Base-by-base conservation (phyloP, 2,329 filamentous ascomycete genomes). In the Remersonia thermophila region DNA sequence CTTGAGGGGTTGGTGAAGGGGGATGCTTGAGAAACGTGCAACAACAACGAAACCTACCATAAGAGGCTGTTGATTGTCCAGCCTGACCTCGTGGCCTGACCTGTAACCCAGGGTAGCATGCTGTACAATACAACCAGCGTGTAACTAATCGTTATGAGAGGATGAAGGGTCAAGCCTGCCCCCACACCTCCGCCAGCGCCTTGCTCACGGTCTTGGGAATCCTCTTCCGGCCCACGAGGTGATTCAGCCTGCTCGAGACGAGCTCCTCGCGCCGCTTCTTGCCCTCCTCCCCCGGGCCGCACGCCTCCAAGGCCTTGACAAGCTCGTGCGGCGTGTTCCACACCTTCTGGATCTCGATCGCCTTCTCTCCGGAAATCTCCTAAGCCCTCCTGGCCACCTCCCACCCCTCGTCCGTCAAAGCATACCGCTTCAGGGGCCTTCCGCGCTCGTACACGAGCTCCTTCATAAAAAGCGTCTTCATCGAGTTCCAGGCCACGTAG, bases 401-500 rank as follows among this genome's bases (percentile, higher is more conserved):
- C 77, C 80, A 83, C 3, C 83, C 83, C 41, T 83, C 79, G 23
- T 87, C 81, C 0, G 82, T 84, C 26, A 91, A 59, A 2, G 67
- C 65, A 51, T 86, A 91, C 45, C 69, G 73, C 41, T 75, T 71
- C 13, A 75, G 56, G 0, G 81, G 82, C 12, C 79, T 67, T 0
- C 81, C 79, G 36, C 73, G 74, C 46, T 82, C 77, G 38, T 76
- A 77, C 0, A 87, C 80, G 3, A 87, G 60, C 39, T 85, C 80
- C 51, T 87, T 85, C 36, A 75, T 66, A 4, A 77, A 47, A 23
- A 91, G 59, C 0, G 79, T 84, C 52, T 83, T 83, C 69, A 89
- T 86, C 2, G 82, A 85, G 49, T 73, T 80, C 83, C 83, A 91
- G 0, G 83, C 83, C 0, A 83, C 89, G 48, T 83, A 83, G 48